Conservation (phyloP, 371 early-diverging fungal species). For the Mortierella sp. region DNA sequence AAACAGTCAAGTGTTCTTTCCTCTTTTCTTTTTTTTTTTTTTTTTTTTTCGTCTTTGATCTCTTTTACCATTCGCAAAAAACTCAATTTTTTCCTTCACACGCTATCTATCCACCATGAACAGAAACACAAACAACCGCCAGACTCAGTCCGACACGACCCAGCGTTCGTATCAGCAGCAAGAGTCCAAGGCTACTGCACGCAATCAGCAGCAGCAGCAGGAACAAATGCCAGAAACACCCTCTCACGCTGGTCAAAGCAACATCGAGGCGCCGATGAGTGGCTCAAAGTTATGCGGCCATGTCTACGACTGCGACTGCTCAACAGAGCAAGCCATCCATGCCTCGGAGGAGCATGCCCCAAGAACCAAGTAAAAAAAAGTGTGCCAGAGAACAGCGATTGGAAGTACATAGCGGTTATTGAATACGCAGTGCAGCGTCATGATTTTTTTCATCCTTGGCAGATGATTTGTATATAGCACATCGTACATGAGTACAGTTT, state of each 20-base stretch:
- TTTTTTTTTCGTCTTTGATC: no score
- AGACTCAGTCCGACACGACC: slow-evolving; percentile 6
- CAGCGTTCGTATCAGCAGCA: slow-evolving; percentile 19
- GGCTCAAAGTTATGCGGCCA: slow-evolving; percentile 37
- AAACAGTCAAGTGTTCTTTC: no score
- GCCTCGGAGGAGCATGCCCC: slow-evolving; percentile 35
- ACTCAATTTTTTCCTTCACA: no score
- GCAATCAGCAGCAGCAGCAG: slow-evolving; percentile 13
- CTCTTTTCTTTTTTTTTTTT: no score
- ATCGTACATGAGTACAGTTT: no score
- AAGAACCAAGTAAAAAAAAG: slow-evolving; percentile 9
- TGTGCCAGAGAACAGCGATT: no score
- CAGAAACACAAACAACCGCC: slow-evolving; percentile 8
- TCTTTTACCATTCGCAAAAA: no score
- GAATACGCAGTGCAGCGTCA: no score
- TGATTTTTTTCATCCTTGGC: no score
- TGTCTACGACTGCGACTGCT: slow-evolving; percentile 30
- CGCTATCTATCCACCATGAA: slow-evolving; percentile 13
- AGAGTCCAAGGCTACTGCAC: slow-evolving; percentile 5
- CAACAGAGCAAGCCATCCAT: slow-evolving; percentile 30
- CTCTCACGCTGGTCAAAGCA: slow-evolving; percentile 39
- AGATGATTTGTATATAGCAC: no score
- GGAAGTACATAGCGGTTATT: no score
- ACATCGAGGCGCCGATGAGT: slow-evolving; percentile 39
- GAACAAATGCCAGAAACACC: slow-evolving; percentile 22